Base-by-base conservation (phyloP, 768 basidiomycete species). In the Lactarius hengduanensis region DNA sequence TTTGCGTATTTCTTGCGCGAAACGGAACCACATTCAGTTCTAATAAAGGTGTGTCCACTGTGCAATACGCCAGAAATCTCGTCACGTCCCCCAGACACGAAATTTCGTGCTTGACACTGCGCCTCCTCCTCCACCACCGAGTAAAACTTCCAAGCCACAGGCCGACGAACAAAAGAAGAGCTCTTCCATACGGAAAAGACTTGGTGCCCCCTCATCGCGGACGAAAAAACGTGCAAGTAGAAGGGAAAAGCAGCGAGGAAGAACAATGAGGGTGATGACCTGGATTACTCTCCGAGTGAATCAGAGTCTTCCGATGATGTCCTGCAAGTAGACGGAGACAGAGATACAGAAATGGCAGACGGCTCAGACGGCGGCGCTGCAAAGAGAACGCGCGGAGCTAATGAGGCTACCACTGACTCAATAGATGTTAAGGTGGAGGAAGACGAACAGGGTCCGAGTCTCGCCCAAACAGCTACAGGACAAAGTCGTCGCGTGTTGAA, bases 1-100 rank as follows among this genome's bases (percentile, higher is more conserved):
- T 94, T 93, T 74, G 93, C 90, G 57, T 96, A 93, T 74, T 96
- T 95, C 77, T 80, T 96, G 70, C 85, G 92, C 28, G 88, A 87
- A 76, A 87, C 86, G 2, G 92, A 94, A 60, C 83, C 90, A 11
- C 92, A 96, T 75, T 86, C 91, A 0, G 82, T 95, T 2, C 79
- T 94, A 9, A 78, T 92, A 71, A 96, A 96, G 82, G 94, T 90
- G 69, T 7, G 38, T n/a, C 11, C 11, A 58, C 55, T 40, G 30
- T 18, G 8, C 56, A 56, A 65, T 22, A 50, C 32, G 50, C 13
- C 4, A 34, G 54, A 53, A 28, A 34, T 69, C 68, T 26, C 38
- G 54, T 38, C 57, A 18, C 41, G 38, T 63, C 34, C 57, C n/a
- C 4, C 22, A 83, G 82, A 81, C 79, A 15, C 77, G 83, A 65